A percentile compares a stretch with the other conserved stretches of the same genome.
Conservation (phyloP, 352 stramenopile species). For the Aphanomyces stellatus region DNA sequence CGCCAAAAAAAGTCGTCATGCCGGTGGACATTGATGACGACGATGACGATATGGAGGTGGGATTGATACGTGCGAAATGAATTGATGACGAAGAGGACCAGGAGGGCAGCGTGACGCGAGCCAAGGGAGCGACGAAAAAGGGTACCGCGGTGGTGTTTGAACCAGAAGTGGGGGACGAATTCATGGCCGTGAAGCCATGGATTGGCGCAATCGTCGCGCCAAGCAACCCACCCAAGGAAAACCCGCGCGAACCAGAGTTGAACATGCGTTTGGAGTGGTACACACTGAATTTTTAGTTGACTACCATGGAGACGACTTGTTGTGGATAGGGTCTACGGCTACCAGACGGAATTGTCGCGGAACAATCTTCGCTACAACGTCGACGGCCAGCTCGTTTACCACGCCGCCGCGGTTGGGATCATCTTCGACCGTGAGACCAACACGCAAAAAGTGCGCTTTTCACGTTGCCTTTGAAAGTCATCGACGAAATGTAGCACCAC, state of each 20-base stretch:
- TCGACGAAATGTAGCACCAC: conserved; percentile 33
- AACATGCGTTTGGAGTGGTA: conserved; percentile 62
- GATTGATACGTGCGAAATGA: too few relatives aligned
- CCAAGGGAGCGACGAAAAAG: not conserved
- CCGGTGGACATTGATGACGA: too few relatives aligned
- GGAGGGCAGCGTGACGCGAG: conserved; percentile 25
- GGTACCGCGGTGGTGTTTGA: not conserved
- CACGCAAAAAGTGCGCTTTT: conserved; percentile 38
- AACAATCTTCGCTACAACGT: conserved; percentile 77
- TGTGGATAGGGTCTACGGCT: conserved; percentile 49
- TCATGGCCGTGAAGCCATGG: conserved; percentile 88
- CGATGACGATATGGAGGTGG: too few relatives aligned
- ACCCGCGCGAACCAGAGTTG: conserved; percentile 50
- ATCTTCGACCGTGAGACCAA: conserved; percentile 65
- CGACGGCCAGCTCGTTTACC: conserved; percentile 74
- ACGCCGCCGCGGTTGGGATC: conserved; percentile 79
- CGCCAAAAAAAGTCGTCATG: too few relatives aligned
- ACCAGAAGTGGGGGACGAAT: conserved; percentile 55
- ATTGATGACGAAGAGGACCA: too few relatives aligned
- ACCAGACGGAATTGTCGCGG: conserved; percentile 57
- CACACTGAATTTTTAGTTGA: not conserved
- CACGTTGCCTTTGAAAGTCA: not conserved
- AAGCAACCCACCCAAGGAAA: conserved; percentile 54
- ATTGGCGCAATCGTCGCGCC: conserved; percentile 70
- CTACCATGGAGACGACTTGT: not conserved